Base-by-base conservation (phyloP, 2,329 filamentous ascomycete genomes). In the Pyrenophora teres region DNA sequence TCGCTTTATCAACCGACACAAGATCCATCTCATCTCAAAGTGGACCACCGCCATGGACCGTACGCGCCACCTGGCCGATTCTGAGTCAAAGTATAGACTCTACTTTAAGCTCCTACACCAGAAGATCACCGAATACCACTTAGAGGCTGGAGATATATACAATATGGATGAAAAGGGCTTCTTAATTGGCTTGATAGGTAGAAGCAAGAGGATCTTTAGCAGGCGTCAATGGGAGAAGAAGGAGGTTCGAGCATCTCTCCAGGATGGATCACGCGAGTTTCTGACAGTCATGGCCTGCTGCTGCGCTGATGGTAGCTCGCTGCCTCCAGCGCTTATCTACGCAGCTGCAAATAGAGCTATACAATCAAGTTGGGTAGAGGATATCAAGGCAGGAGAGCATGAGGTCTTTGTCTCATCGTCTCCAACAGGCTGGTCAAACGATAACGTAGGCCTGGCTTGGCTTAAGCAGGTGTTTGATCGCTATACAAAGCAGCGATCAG, bases 251-350 rank as follows among this genome's bases (percentile, higher is more conserved):
- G 12, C 30, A 47, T 23, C 49, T 27, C 37, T 57, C 23, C 41
- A 57, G 25, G 50, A 57, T 46, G 47, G 50, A 18, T 39, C 45
- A 35, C 31, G 50, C n/a, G 40, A 49, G 32, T 59, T 40, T 48
- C 49, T 59, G 21, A 52, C 33, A 15, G 31, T 58, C 19, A 13
- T 60, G 39, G 46, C 58, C 10, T 54, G 38, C 40, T 44, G 57
- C 32, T 57, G 52, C 40, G 19, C 19, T 19, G 19, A 19, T 19
- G 19, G 19, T 3, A 19, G 19, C 19, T 19, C 19, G 19, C 19
- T 19, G 19, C 19, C 19, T 19, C 19, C 19, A 19, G 19, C 19
- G 3, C 19, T 19, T 19, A 19, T 19, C 19, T 19, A 19, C 19
- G 19, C 19, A 19, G 19, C 19, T 19, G 5, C 3, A 19, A 19